These are phyloP conservation scores for Euphorbia celastroides DNA, from an alignment of 441 rosid genomes.

Conservation along the genomic window DNA sequence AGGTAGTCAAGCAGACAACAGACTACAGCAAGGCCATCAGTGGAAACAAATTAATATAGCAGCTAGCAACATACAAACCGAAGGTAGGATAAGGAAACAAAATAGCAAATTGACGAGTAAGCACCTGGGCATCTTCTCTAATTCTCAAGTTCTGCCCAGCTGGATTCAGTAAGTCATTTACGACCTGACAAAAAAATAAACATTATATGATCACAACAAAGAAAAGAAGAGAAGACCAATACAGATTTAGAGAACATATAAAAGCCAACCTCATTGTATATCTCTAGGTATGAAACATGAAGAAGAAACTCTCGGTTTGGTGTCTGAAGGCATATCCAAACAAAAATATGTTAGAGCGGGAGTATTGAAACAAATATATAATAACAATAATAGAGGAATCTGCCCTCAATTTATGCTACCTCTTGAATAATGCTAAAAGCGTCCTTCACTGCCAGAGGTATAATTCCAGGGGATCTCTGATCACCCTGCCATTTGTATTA, in stretches of 20 bases:
- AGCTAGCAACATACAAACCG: neutral
- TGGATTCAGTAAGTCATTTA: slow-evolving; percentile 94
- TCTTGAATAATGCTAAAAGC: slow-evolving; percentile 97
- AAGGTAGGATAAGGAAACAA: neutral
- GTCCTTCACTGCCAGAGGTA: slow-evolving; percentile 96
- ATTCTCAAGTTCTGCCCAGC: slow-evolving; percentile 96
- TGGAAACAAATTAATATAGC: neutral
- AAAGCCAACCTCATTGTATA: slow-evolving; percentile 83
- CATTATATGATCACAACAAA: slow-evolving; percentile 9
- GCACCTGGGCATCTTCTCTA: slow-evolving; percentile 97
- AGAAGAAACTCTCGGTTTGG: slow-evolving; percentile 93
- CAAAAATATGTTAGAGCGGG: slow-evolving; percentile 23
- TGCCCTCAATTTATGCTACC: slow-evolving; percentile 42
- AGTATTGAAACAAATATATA: slow-evolving; percentile 22
- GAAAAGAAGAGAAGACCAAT: neutral
- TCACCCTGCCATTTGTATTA: slow-evolving; percentile 75
- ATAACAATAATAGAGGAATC: slow-evolving; percentile 1
- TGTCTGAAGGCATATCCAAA: slow-evolving; percentile 66
- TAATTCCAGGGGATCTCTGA: slow-evolving; percentile 99
- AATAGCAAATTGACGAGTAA: slow-evolving; percentile 7
- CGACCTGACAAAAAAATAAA: slow-evolving; percentile 58
- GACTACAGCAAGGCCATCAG: neutral
- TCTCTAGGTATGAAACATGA: slow-evolving; percentile 95
- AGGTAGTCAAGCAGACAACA: neutral
- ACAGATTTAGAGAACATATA: slow-evolving; percentile 11